phyloP scores from a whole-genome alignment of 805 yeast genomes.

The Lachancea sp. region DNA sequence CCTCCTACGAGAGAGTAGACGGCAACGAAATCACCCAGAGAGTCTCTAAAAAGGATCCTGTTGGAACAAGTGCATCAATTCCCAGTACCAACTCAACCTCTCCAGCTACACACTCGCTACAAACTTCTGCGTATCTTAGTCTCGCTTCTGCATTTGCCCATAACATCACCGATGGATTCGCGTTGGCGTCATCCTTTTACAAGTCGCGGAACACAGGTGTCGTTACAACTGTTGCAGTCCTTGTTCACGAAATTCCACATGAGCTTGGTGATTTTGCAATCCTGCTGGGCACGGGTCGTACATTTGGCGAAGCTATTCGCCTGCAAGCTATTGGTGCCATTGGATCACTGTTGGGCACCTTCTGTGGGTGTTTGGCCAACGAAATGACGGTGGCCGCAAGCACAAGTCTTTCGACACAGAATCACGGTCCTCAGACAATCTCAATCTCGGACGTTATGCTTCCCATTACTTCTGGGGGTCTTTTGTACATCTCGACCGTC shows the following conservation, averaged over 20 bases:
- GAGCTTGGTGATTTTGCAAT: conserved; percentile 77
- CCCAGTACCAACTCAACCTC: conserved; percentile 11
- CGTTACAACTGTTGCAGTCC: conserved; percentile 61
- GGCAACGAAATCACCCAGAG: too few relatives aligned
- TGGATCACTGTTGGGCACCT: conserved; percentile 61
- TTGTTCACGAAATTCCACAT: conserved; percentile 76
- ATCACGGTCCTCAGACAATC: neutral
- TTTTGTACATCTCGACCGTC: conserved; percentile 63
- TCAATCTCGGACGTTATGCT: conserved; percentile 44
- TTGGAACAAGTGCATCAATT: conserved; percentile 16
- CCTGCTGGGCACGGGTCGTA: conserved; percentile 55
- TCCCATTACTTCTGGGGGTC: conserved; percentile 75
- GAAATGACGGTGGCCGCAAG: conserved; percentile 12
- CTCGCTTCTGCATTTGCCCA: conserved; percentile 67
- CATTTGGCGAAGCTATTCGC: conserved; percentile 57
- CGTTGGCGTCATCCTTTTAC: conserved; percentile 65
- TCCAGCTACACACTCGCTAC: conserved; percentile 19
- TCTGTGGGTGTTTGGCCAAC: conserved; percentile 55
- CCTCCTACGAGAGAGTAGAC: too few relatives aligned
- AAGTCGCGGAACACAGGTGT: conserved; percentile 55
- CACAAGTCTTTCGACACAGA: neutral
- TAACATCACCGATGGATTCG: conserved; percentile 72
- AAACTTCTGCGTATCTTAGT: conserved; percentile 55
- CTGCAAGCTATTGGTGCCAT: conserved; percentile 61
- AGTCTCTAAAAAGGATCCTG: conserved; percentile 12